Evolutionary conservation across 129 eudicot genomes (phyloP), one percentile per base, ranked within the genome.

Genomic region (Saussurea involucrata): DNA sequence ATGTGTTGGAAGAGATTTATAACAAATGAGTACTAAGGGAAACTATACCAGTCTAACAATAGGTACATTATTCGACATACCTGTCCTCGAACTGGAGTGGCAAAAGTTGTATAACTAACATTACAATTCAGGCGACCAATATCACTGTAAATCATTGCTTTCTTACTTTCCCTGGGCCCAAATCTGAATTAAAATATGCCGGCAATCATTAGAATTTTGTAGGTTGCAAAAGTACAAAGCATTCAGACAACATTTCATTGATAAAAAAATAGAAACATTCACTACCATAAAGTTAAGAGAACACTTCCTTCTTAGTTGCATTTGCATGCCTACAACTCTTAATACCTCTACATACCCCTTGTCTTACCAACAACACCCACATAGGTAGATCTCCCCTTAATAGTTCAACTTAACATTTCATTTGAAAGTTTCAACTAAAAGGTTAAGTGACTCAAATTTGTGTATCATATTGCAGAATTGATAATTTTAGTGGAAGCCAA

Each of bases 81-180:
- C 97, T 92, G 96, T 49, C 95, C 96, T 64, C 96, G 93, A 71
- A 79, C 74, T 4, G 97, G 91, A 73, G 97, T 81, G 66, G 97
- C 89, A 85, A 92, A 95, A 66, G 92, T 83, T 63, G 97, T 88
- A 82, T 89, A 95, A 83, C 87, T 89, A 81, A 95, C 97, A 82
- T 87, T 82, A 84, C 99, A 95, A 81, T 95, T 95, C 78, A 95
- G 80, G 32, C 99, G 86, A 34, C 99, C 99, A 60, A 42, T 84
- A 79, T 95, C 95, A 77, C 97, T 92, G 71, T 95, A 95, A 94
- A 89, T 77, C 98, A 92, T 88, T 75, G 97, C 99, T 80, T 95
- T 95, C 86, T 95, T 95, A 81, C 99, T 95, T 81, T 95, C 99
- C 83, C 97, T 86, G 20, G 99, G 99, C 66, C 99, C 99, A 80